Base-by-base conservation (phyloP, 2,329 filamentous ascomycete species). In the Alternaria rosae region DNA sequence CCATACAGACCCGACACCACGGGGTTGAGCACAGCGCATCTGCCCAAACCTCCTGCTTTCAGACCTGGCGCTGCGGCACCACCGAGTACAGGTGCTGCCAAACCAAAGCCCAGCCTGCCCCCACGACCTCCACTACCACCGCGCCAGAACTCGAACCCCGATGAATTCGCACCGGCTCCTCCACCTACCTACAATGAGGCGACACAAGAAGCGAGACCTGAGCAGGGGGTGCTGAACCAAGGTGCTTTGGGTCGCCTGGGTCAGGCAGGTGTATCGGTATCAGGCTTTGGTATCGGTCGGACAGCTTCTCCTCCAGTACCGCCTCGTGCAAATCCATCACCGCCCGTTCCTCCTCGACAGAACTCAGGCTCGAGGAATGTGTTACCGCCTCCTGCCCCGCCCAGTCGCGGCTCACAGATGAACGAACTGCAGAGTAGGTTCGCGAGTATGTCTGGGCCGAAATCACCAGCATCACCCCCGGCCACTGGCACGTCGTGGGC, bases 121-220 rank as follows among this genome's bases (percentile, higher is more conserved):
- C 92, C 92, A 11, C 85, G 90, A 11, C 92, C 92, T 12, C 85
- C 89, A 57, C 82, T 95, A 9, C 92, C 92, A 12, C 89, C 92
- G 1, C 86, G 92, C 57, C 82, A 89, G 50, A 87, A 86, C 54
- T 84, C 86, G 11, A 82, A 84, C 61, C 76, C 81, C 17, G 76
- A 82, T 64, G 77, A 80, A 76, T 76, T 82, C 47, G 75, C 83
- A 13, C 81, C 81, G 5, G 67, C 79, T 7, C 82, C 82, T 30
- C 83, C 83, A 20, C 83, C 83, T 2, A 74, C 80, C 47, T 87
- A 87, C 73, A 78, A 83, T 64, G 77, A 86, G 65, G 76, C 64
- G 66, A 68, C 61, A 69, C 69, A 67, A 26, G 42, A 66, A 51
- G 65, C 55, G 59, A 61, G 76, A 60, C 52, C 78, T 70, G 55